phyloP scores from a whole-genome alignment of 352 stramenopile genomes.

The Blastocystis sp. region DNA sequence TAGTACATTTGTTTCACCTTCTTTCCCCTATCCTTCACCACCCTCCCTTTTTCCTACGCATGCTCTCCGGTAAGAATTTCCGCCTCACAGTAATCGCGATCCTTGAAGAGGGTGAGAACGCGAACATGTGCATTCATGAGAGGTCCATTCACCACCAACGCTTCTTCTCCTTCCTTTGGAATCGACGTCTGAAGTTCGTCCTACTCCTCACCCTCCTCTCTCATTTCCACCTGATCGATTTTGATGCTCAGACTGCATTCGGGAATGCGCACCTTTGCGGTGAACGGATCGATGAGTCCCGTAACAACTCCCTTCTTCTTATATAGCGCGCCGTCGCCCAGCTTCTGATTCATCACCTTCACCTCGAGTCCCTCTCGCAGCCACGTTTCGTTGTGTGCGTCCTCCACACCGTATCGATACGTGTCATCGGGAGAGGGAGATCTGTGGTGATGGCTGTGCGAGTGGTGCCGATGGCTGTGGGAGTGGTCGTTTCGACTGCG shows the following conservation, averaged over 20 bases:
- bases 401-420: not conserved
- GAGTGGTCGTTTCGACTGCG: no score
- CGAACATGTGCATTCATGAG: conserved; percentile 62
- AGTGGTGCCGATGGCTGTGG: no score
- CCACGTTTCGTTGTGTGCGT: conserved; percentile 73
- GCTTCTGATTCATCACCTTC: conserved; percentile 81
- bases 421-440: not conserved
- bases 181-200: conserved; percentile 69
- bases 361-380: conserved; percentile 78
- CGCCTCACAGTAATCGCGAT: conserved; percentile 58
- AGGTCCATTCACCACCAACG: conserved; percentile 66
- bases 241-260: not conserved
- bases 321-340: conserved; percentile 69
- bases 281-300: conserved; percentile 62
- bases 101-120: conserved; percentile 62
- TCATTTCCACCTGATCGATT: conserved; percentile 48
- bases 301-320: conserved; percentile 67
- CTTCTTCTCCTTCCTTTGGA: conserved; percentile 63
- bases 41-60: not conserved
- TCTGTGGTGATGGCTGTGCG: no score
- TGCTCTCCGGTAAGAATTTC: not conserved
- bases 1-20: conserved; percentile 62
- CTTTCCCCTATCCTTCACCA: conserved; percentile 3
- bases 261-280: conserved; percentile 63
- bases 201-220: conserved; percentile 63